phyloP scores from a whole-genome alignment of 2,329 filamentous ascomycete species.

The Pseudopithomyces chartarum region DNA sequence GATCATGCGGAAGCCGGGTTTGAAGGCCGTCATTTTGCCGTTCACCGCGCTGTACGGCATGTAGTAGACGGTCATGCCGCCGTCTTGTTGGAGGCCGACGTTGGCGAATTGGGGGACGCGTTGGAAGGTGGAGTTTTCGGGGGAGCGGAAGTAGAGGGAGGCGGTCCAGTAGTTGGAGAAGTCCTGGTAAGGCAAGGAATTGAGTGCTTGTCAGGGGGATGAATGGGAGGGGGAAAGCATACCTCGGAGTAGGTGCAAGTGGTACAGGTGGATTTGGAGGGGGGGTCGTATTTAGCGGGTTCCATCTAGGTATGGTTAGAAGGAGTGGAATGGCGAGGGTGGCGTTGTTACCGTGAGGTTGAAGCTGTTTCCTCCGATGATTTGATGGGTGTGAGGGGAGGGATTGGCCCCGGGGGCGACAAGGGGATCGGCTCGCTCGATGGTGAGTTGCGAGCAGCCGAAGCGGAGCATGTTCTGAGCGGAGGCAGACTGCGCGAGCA shows the following conservation, averaged over 20 bases:
- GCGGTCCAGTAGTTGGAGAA: conserved; percentile 38
- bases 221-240: neutral
- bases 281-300: conserved; percentile 29
- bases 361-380: conserved; percentile 40
- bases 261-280: conserved; percentile 33
- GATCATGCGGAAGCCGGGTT: conserved; percentile 71
- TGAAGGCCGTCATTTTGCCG: conserved; percentile 67
- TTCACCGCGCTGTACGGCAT: conserved; percentile 68
- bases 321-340: neutral
- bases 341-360: conserved; percentile 31
- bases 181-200: conserved; percentile 16
- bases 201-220: neutral
- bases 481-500: conserved; percentile 29
- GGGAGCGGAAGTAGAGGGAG: conserved; percentile 37
- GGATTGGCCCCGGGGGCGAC: conserved; percentile 32
- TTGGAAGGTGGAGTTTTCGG: conserved; percentile 40
- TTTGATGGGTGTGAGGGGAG: conserved; percentile 38
- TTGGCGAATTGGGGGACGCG: conserved; percentile 39
- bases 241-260: conserved; percentile 32
- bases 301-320: conserved; percentile 33
- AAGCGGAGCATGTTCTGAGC: conserved; percentile 43
- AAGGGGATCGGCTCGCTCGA: conserved; percentile 61
- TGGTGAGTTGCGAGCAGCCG: conserved; percentile 38
- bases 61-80: conserved; percentile 33
- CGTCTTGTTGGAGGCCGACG: conserved; percentile 34